Conservation (phyloP, 2,329 filamentous ascomycete genomes). For the Onygenales sp. region DNA sequence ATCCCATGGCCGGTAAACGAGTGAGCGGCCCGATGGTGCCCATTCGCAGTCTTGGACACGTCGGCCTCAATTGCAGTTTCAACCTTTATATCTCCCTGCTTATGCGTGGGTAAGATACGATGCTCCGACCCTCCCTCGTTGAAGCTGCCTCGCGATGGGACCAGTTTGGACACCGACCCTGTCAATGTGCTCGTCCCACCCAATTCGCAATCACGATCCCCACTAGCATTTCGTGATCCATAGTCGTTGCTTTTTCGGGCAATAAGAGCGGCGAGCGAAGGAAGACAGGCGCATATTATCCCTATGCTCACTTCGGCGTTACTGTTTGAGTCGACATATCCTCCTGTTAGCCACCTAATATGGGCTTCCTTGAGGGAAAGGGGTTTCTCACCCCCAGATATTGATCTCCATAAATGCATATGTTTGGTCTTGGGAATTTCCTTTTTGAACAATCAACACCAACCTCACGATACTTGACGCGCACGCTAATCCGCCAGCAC, state of each 20-base stretch:
- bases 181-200: constrained; percentile 1
- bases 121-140: constrained; percentile 16
- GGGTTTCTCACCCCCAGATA: constrained; percentile 22
- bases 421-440: constrained; percentile 17
- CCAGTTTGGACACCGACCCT: not conserved
- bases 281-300: constrained; percentile 33
- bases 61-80: constrained; percentile 19
- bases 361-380: constrained; percentile 14
- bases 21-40: not conserved
- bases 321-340: constrained; percentile 13
- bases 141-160: not conserved
- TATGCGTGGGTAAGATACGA: constrained; percentile 18
- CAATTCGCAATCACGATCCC: constrained; percentile 1
- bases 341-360: constrained; percentile 18
- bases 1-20: constrained; percentile 16
- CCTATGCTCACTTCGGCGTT: constrained; percentile 33
- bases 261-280: constrained; percentile 26
- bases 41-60: not conserved
- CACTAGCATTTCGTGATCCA: constrained; percentile 12
- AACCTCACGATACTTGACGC: constrained; percentile 21
- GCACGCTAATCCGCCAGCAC: constrained; percentile 32
- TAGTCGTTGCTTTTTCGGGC: constrained; percentile 24
- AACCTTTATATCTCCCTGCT: constrained; percentile 18
- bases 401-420: constrained; percentile 22
- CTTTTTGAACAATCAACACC: constrained; percentile 16